Evolutionary conservation across 1,139 yeast species (phyloP), one percentile per base, ranked within the genome.

Genomic region (Eremothecium gossypii): DNA sequence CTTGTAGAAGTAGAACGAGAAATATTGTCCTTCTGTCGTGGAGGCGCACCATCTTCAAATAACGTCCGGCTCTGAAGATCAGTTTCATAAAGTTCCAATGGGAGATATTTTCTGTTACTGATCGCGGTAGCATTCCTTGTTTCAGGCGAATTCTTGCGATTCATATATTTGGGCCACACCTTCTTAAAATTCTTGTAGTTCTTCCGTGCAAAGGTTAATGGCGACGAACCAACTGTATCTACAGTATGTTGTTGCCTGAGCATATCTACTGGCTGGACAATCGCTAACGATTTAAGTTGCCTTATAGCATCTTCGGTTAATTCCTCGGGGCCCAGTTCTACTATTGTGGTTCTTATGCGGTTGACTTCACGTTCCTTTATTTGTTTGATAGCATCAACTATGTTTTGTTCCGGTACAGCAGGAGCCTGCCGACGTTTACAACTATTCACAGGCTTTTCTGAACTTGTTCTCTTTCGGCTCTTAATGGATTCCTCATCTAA

Each of bases 161-260:
- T 31, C 14, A 38, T 30, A 12, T 35, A 49, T 17, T 41, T 44
- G 8, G 63, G 61, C 48, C 54, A 48, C 5, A 46, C 39, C 35
- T 66, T 67, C 1, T 55, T 56, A 50, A 67, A 67, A 4, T 46
- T 54, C 39, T 67, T 67, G 42, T 57, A 66, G 44, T 66, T 65
- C 43, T 60, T 65, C 8, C 69, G 49, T 1, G 55, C 57, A 1
- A 47, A 45, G 35, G 35, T 4, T 5, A 5, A 11, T 11, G 35
- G n/a, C 4, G 13, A 10, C 3, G 20, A 6, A 5, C 6, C n/a
- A 11, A 5, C 17, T 12, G 20, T 29, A 42, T 12, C 44, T 40
- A 14, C 17, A 8, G 4, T 9, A n/a, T n/a, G n/a, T 34, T 13
- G 32, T 30, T 14, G 48, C 7, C 52, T 26, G 6, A 55, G 46